Percentiles rank a stretch among this genome's conserved stretches.
Conservation (phyloP, 305 asterid genomes). For the Rubia occidens region DNA sequence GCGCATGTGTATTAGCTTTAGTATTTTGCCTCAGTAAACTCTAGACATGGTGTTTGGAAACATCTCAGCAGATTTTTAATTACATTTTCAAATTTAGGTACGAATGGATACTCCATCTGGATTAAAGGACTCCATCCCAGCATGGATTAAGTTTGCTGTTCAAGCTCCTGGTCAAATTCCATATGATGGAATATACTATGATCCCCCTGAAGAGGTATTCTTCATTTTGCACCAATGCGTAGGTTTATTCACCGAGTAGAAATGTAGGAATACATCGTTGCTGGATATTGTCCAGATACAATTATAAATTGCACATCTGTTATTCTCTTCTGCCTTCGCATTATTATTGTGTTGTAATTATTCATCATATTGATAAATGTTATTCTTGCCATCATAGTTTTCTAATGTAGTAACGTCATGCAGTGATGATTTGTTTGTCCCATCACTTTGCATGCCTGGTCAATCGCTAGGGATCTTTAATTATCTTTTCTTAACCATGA, state of each 20-base stretch:
- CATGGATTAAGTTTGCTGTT: slow-evolving; percentile 94
- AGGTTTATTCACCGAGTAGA: background rate
- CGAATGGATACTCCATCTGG: slow-evolving; percentile 99
- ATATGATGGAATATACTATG: slow-evolving; percentile 87
- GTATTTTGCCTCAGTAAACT: background rate
- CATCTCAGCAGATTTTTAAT: slow-evolving; percentile 9
- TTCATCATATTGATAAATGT: background rate
- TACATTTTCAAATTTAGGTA: slow-evolving; percentile 44
- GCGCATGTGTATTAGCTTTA: background rate
- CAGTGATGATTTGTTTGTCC: background rate
- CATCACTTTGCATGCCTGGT: background rate
- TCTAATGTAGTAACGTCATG: background rate
- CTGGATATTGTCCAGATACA: background rate
- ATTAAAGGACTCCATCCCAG: slow-evolving; percentile 89
- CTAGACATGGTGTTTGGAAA: background rate
- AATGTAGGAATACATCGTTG: background rate
- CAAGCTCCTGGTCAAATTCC: slow-evolving; percentile 98
- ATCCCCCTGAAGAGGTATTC: slow-evolving; percentile 93
- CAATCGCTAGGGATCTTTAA: background rate
- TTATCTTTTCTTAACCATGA: background rate
- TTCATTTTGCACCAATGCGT: slow-evolving; percentile 3
- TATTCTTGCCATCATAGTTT: background rate
- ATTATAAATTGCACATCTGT: background rate
- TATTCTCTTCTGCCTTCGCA: background rate
- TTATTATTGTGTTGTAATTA: background rate